A percentile compares a stretch with the other conserved stretches of the same genome.
These are phyloP conservation scores for Colletotrichum horii DNA, from an alignment of 2,329 filamentous ascomycete genomes.

Conservation along the genomic window DNA sequence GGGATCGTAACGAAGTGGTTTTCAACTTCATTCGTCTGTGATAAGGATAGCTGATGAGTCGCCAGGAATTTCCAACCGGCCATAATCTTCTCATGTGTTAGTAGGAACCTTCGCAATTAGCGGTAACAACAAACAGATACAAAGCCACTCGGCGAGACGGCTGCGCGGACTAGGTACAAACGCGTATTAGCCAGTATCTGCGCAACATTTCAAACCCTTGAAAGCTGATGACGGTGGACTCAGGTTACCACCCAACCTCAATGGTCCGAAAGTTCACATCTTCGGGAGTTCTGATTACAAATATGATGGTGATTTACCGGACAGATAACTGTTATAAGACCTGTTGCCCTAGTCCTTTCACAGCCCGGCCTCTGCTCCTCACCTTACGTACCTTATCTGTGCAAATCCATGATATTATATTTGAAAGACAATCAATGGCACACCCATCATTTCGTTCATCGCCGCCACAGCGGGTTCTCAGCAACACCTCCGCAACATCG, in stretches of 20 bases:
- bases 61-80: not conserved
- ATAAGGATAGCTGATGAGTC: not conserved
- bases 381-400: not conserved
- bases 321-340: not conserved
- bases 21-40: not conserved
- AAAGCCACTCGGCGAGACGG: not conserved
- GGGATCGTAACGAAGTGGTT: rapidly evolving
- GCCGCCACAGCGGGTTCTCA: rapidly evolving
- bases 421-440: rapidly evolving
- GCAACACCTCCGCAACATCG: not conserved
- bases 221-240: not conserved
- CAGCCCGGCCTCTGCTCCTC: not conserved
- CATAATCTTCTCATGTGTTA: not conserved
- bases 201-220: not conserved
- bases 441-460: not conserved
- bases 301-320: not conserved
- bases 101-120: not conserved
- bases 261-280: not conserved
- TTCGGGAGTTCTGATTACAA: not conserved
- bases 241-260: not conserved
- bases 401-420: not conserved
- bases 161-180: rapidly evolving
- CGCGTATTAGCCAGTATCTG: not conserved
- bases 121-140: not conserved
- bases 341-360: not conserved